These are phyloP conservation scores for Xylaria sp. DNA, from an alignment of 2,329 filamentous ascomycete genomes.

Conservation along the genomic window DNA sequence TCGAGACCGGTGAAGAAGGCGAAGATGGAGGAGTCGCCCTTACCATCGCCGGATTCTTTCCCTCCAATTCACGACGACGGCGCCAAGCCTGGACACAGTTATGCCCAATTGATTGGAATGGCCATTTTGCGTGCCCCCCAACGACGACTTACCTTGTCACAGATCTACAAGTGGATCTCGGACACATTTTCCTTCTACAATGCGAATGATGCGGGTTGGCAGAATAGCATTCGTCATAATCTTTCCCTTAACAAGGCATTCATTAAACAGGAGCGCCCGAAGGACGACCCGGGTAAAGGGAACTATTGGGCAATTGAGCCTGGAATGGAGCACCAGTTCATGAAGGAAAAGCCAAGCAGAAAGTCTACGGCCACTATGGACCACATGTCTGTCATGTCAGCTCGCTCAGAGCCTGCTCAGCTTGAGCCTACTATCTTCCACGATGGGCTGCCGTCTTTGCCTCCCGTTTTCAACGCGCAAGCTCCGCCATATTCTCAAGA, in stretches of 20 bases:
- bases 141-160: slow-evolving; percentile 82
- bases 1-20: slow-evolving; percentile 68
- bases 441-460: slow-evolving; percentile 52
- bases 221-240: slow-evolving; percentile 98
- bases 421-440: slow-evolving; percentile 40
- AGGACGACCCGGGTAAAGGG: slow-evolving; percentile 96
- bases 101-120: slow-evolving; percentile 95
- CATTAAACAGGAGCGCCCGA: slow-evolving; percentile 91
- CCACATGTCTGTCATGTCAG: slow-evolving; percentile 61
- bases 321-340: slow-evolving; percentile 86
- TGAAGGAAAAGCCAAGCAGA: slow-evolving; percentile 79
- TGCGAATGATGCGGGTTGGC: slow-evolving; percentile 86
- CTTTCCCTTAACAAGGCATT: slow-evolving; percentile 96
- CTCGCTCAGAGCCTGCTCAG: slow-evolving; percentile 56
- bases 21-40: slow-evolving; percentile 58
- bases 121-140: slow-evolving; percentile 86
- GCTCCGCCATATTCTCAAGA: slow-evolving; percentile 38
- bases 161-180: slow-evolving; percentile 99
- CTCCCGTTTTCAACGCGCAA: slow-evolving; percentile 41
- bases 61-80: slow-evolving; percentile 83
- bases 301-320: slow-evolving; percentile 95
- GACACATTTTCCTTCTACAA: slow-evolving; percentile 90
- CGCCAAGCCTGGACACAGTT: slow-evolving; percentile 86
- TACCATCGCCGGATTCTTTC: slow-evolving; percentile 79
- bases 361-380: slow-evolving; percentile 59